Evolutionary conservation across 1,284 basidiomycete genomes (phyloP), one percentile per base, ranked within the genome.

Genomic region (Ceratobasidium sp.): DNA sequence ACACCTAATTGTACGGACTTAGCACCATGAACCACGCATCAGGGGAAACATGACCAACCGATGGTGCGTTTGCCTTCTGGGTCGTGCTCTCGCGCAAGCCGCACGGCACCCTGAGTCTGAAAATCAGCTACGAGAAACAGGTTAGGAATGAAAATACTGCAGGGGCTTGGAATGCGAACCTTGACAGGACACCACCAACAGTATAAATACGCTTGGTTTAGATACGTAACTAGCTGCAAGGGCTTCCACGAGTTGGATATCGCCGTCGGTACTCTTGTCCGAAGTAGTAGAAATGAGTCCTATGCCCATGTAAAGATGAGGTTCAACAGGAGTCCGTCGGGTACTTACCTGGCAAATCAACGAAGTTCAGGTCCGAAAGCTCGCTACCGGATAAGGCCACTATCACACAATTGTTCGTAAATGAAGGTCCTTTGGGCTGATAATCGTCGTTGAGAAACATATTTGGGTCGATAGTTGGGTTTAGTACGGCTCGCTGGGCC

Each of bases 351-450:
- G 91, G 91, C 0, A 92, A 82, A 80, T 92, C 91, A 9, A 86
- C 82, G 56, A 94, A 93, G 0, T 91, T 91, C 0, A 94, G 84
- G 76, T 94, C 91, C 0, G 89, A 87, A 0, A 94, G 85, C n/a
- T 90, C 88, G 0, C 86, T 85, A 0, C 92, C 92, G 48, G 86
- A 87, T 65, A 94, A 89, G 66, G 91, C 86, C n/a, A 94, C 78
- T 0, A 87, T 90, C n/a, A 93, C 87, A 36, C 84, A 87, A 76
- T 91, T 90, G 1, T 80, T 85, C 0, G 91, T 91, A 79, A 93
- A 93, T 0, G 57, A 67, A 15, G 88, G 84, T 1, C 81, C 79
- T 50, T 24, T 71, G 62, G 1, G 80, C 79, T n/a, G 78, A 0
- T 84, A 80, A 0, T 83, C 83, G 0, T 81, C 81, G 0, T 83